Conservation (phyloP, 2,329 filamentous ascomycete species). For the Blastomyces parvus region DNA sequence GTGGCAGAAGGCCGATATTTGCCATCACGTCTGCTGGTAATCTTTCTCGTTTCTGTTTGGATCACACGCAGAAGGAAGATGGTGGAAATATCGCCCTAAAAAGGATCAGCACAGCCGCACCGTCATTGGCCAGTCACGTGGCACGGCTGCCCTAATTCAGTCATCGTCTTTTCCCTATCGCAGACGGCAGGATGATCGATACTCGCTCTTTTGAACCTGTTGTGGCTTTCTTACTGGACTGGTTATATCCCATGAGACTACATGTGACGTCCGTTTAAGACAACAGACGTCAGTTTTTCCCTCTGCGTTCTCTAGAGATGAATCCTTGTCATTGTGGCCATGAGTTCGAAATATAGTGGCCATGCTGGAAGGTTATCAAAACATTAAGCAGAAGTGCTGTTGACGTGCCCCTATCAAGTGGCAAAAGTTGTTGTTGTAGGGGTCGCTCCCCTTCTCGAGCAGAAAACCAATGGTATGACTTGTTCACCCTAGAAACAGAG, state of each 20-base stretch:
- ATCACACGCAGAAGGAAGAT: not conserved
- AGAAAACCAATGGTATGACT: not conserved
- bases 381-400: not conserved
- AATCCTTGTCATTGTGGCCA: not conserved
- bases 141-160: not conserved
- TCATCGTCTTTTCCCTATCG: too few species aligned
- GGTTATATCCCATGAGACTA: not conserved
- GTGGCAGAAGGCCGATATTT: not conserved
- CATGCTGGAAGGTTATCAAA: not conserved
- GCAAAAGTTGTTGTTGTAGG: too few species aligned
- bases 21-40: not conserved
- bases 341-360: not conserved
- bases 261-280: not conserved
- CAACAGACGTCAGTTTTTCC: not conserved
- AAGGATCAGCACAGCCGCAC: not conserved
- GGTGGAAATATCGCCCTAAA: not conserved
- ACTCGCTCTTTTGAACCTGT: too few species aligned
- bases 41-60: not conserved
- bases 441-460: not conserved
- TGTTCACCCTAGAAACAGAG: not conserved
- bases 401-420: not conserved
- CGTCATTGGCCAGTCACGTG: slow-evolving; percentile 2
- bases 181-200: too few species aligned
- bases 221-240: not conserved
- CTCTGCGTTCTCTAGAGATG: not conserved